Evolutionary conservation across 495 filamentous ascomycete genomes (phyloP).

Genomic region (Ramalina peruviana): DNA sequence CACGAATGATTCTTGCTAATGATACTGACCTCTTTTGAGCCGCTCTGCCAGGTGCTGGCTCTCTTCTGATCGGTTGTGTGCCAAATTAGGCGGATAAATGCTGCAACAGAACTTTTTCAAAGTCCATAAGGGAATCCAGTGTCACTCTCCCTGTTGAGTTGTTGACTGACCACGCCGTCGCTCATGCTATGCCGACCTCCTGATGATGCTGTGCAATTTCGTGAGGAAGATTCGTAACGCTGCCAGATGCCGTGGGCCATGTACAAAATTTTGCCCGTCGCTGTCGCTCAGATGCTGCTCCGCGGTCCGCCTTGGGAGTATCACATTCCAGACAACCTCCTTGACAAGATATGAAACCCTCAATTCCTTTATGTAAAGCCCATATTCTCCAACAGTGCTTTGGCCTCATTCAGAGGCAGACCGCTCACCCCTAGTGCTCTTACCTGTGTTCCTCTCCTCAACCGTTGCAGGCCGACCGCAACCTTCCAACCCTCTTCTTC

Average conservation of each 20-base stretch:
- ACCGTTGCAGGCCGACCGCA: constrained; percentile 58
- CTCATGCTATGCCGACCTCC: constrained; percentile 4
- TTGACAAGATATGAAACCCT: not conserved
- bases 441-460: constrained; percentile 58
- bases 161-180: constrained; percentile 4
- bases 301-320: not conserved
- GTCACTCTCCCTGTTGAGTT: too few species aligned
- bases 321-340: constrained; percentile 12
- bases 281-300: not conserved
- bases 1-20: too few species aligned
- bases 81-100: too few species aligned
- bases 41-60: too few species aligned
- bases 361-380: constrained; percentile 35
- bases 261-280: not conserved
- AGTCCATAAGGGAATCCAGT: too few species aligned
- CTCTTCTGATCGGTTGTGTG: too few species aligned
- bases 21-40: too few species aligned
- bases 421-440: constrained; percentile 50
- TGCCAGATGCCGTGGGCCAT: not conserved
- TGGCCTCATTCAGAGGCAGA: constrained; percentile 46
- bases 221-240: constrained; percentile 1
- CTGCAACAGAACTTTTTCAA: too few species aligned
- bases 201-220: not conserved
- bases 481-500: constrained; percentile 92
- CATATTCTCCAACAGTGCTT: constrained; percentile 42